Conservation (phyloP, 352 stramenopile species). For the Phytophthora macrochlamydospora region DNA sequence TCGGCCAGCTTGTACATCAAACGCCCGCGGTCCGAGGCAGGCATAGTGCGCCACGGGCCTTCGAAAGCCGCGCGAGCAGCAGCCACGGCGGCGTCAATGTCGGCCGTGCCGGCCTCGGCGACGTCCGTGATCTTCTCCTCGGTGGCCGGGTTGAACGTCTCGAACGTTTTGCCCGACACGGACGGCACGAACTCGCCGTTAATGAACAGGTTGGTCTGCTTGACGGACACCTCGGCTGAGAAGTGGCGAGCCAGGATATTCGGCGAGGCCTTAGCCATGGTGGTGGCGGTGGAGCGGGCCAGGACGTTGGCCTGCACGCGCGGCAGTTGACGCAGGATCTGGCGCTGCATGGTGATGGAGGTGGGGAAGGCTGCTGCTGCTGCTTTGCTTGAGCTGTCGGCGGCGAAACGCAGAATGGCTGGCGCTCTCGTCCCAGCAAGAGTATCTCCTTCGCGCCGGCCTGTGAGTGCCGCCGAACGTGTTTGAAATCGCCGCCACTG, state of each 20-base stretch:
- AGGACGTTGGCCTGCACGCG: constrained; percentile 23
- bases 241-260: constrained; percentile 40
- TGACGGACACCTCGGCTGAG: constrained; percentile 41
- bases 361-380: neutral
- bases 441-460: too few relatives aligned
- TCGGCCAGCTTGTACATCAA: constrained; percentile 59
- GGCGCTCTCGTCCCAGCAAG: constrained; percentile 3
- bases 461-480: neutral
- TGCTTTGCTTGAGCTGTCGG: constrained; percentile 7
- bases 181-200: constrained; percentile 85
- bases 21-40: constrained; percentile 38
- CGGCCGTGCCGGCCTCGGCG: constrained; percentile 55
- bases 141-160: constrained; percentile 82
- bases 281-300: constrained; percentile 18
- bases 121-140: constrained; percentile 81
- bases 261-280: constrained; percentile 21
- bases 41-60: constrained; percentile 63
- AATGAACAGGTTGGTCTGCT: constrained; percentile 87
- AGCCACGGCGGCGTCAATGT: constrained; percentile 79
- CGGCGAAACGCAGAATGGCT: constrained; percentile 31
- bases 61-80: constrained; percentile 76
- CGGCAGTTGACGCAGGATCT: constrained; percentile 51
- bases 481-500: constrained; percentile 18
- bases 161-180: constrained; percentile 69
- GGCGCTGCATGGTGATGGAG: constrained; percentile 42